A percentile compares a stretch with the other conserved stretches of the same genome.
Evolutionary conservation across 768 basidiomycete genomes (phyloP).

Genomic region (Lactarius akahatsu): DNA sequence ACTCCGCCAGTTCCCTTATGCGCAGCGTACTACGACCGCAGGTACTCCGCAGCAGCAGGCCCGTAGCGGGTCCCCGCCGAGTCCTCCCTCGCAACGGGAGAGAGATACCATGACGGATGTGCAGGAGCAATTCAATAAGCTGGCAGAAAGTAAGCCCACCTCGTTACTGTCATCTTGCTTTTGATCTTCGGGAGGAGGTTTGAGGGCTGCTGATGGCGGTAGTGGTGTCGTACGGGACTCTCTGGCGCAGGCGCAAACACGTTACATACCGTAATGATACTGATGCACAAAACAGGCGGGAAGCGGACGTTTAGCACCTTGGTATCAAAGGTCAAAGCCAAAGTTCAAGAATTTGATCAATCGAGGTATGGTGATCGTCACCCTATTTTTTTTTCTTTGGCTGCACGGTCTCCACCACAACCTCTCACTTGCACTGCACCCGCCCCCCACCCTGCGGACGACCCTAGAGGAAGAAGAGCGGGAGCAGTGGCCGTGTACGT

Average conservation of each 20-base stretch:
- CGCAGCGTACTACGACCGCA: slow-evolving; percentile 4
- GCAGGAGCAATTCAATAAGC: slow-evolving; percentile 69
- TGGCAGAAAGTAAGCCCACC: slow-evolving; percentile 68
- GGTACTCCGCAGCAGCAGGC: neutral
- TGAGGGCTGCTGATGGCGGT: neutral
- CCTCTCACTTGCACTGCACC: neutral
- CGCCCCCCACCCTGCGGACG: neutral
- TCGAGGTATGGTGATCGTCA: slow-evolving; percentile 36
- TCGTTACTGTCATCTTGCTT: neutral
- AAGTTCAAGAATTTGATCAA: slow-evolving; percentile 79
- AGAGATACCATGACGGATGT: slow-evolving; percentile 63
- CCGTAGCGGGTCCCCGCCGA: neutral
- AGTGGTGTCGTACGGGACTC: neutral
- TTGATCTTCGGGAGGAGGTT: neutral
- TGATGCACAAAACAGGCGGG: slow-evolving; percentile 39
- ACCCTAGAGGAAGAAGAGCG: neutral
- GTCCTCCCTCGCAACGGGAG: slow-evolving; percentile 5
- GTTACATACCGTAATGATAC: neutral
- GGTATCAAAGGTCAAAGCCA: slow-evolving; percentile 76
- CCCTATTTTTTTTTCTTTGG: neutral
- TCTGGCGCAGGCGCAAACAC: neutral
- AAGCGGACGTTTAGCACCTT: slow-evolving; percentile 75
- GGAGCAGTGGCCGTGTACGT: neutral
- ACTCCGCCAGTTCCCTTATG: slow-evolving; percentile 23
- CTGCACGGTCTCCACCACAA: neutral